Evolutionary conservation across 2,329 filamentous ascomycete genomes (phyloP).

Genomic region (Fusarium virguliforme): DNA sequence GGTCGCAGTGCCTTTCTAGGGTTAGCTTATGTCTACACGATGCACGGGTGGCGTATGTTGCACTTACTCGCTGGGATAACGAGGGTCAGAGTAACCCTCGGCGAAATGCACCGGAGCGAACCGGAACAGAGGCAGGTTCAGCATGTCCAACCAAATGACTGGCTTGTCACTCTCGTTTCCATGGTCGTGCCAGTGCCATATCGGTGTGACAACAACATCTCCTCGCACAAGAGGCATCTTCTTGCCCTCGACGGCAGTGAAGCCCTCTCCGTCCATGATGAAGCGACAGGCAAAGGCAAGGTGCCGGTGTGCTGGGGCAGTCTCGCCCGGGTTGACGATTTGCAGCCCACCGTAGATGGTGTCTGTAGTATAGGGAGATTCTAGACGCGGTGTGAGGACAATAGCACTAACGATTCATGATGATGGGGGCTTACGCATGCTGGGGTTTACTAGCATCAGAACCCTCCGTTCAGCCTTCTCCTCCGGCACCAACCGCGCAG

Average conservation of each 20-base stretch:
- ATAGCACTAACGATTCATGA: neutral
- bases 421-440: conserved; percentile 60
- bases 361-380: conserved; percentile 64
- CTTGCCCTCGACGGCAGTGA: conserved; percentile 70
- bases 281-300: conserved; percentile 71
- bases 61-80: conserved; percentile 65
- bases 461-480: conserved; percentile 61
- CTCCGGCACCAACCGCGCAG: conserved; percentile 57
- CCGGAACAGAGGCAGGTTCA: conserved; percentile 68
- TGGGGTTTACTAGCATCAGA: conserved; percentile 63
- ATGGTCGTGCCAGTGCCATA: conserved; percentile 74
- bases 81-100: conserved; percentile 63
- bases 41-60: accelerated
- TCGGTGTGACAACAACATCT: conserved; percentile 71
- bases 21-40: neutral
- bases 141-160: conserved; percentile 72
- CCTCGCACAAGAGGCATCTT: conserved; percentile 67
- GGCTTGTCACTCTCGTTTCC: conserved; percentile 70
- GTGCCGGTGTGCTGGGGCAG: conserved; percentile 69
- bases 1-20: conserved; percentile 53
- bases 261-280: conserved; percentile 71
- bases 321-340: conserved; percentile 70
- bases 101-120: conserved; percentile 70
- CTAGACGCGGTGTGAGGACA: conserved; percentile 46
- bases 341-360: conserved; percentile 72